Evolutionary conservation across 169 alveolate species (phyloP).

Genomic region (Plasmodium vinckei): DNA sequence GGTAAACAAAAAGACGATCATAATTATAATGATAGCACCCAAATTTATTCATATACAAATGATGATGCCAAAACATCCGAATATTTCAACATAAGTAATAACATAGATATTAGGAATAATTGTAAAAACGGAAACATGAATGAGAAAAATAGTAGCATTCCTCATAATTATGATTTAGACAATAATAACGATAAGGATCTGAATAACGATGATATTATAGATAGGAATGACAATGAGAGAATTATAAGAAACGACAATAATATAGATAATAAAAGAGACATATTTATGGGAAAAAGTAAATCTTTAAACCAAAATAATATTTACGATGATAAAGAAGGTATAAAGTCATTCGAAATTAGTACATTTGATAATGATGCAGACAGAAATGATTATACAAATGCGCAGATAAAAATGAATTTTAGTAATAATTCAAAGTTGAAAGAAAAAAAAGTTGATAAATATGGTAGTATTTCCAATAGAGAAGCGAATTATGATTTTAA

Average conservation of each 20-base stretch:
- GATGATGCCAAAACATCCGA: constrained; percentile 12
- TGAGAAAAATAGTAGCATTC: not conserved
- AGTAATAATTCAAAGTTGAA: constrained; percentile 25
- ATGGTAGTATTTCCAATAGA: constrained; percentile 20
- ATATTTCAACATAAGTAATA: constrained; percentile 8
- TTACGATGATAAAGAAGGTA: constrained; percentile 42
- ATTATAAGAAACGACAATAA: not conserved
- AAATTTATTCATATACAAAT: not conserved
- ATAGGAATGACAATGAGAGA: not conserved
- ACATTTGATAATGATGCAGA: constrained; percentile 16
- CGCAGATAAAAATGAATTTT: constrained; percentile 8
- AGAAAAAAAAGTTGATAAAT: constrained; percentile 34
- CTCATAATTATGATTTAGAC: not conserved
- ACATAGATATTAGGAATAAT: not conserved
- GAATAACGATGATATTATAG: not conserved
- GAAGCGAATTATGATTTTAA: constrained; percentile 73
- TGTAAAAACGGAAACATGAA: not conserved
- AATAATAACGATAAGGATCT: not conserved
- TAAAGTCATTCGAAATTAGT: not conserved
- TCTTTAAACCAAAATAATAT: constrained; percentile 35
- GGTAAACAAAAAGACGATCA: not conserved
- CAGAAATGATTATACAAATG: constrained; percentile 27
- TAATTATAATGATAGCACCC: constrained; percentile 13
- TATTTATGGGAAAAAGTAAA: constrained; percentile 44
- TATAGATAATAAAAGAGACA: constrained; percentile 11